Evolutionary conservation across 2,329 filamentous ascomycete genomes (phyloP), one percentile per base, ranked within the genome.

Genomic region (Nothomitra cinnamomea): DNA sequence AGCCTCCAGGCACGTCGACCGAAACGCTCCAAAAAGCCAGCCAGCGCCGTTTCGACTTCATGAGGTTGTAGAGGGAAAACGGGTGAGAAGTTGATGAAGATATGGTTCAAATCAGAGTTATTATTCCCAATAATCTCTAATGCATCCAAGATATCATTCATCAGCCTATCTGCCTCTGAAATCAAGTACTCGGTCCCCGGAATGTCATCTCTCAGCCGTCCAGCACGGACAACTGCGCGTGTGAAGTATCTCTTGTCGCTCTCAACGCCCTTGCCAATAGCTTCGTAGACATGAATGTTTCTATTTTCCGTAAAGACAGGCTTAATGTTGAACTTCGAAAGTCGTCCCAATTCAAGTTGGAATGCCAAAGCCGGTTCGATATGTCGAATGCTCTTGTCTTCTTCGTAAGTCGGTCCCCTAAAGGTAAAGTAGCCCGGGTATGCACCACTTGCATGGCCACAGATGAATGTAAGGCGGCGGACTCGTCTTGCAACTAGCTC

Each of bases 31-130:
- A 98, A 74, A 80, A 98, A 98, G 54, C 89, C 89, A 64, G 85
- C 87, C 22, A 98, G 80, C 28, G 87, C 90, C 69, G 94, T 80
- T 71, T 96, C 88, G 15, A 98, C 87, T 71, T 95, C 87, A 56
- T 80, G 73, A 2, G 92, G 89, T 63, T 87, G 77, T 50, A 98
- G 80, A 66, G 88, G 87, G 81, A 98, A 96, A 56, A 95, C 86
- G 8, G 89, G 87, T 0, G 87, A 92, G 74, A 98, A 98, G 78
- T 98, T 96, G 77, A 98, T 92, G 75, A 98, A 98, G 77, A 98
- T 92, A 73, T 98, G 92, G 76, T 98, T 98, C 65, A 98, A 78
- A 75, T 98, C 92, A 52, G 92, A 95, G 73, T 94, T 94, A 74
- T 95, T 96, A 77, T 95, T 95, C 65, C 92, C 92, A 65, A 95